Conservation (phyloP, 306 rosid species). For the Medicago ruthenica region DNA sequence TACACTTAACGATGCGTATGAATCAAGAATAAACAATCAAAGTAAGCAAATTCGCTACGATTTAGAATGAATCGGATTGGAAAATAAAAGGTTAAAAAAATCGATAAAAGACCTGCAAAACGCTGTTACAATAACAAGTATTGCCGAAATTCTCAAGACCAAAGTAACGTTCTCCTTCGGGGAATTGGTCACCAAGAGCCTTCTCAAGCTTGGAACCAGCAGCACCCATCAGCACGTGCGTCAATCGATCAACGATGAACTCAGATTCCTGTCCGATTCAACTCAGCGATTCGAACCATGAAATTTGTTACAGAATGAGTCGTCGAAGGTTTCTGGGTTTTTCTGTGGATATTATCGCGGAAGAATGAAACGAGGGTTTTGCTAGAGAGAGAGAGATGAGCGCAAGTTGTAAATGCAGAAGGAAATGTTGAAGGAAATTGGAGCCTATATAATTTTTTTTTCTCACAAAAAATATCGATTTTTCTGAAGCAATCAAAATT, state of each 20-base stretch:
- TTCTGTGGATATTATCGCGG: conserved; percentile 32
- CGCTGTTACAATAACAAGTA: conserved; percentile 98
- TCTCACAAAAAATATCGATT: neutral
- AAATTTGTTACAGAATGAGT: conserved; percentile 32
- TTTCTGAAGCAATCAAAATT: no score
- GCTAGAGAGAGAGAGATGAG: conserved; percentile 10
- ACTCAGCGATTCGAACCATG: conserved; percentile 49
- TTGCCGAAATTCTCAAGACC: conserved; percentile 99
- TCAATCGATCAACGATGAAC: conserved; percentile 48
- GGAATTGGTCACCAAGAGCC: conserved; percentile 99
- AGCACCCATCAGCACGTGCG: conserved; percentile 80
- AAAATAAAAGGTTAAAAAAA: neutral
- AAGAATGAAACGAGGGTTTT: conserved; percentile 48
- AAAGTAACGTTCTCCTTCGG: conserved; percentile 98
- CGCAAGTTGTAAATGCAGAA: conserved; percentile 20
- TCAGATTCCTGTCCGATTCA: conserved; percentile 63
- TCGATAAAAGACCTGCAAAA: conserved; percentile 74
- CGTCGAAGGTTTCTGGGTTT: conserved; percentile 24
- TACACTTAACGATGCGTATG: neutral
- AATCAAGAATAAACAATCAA: conserved; percentile 19
- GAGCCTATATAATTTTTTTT: neutral
- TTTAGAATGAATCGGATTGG: conserved; percentile 11
- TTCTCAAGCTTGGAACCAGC: conserved; percentile 99
- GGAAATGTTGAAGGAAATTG: conserved; percentile 17
- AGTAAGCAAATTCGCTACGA: neutral